phyloP scores from a whole-genome alignment of 305 asterid genomes.

The Withania somnifera region DNA sequence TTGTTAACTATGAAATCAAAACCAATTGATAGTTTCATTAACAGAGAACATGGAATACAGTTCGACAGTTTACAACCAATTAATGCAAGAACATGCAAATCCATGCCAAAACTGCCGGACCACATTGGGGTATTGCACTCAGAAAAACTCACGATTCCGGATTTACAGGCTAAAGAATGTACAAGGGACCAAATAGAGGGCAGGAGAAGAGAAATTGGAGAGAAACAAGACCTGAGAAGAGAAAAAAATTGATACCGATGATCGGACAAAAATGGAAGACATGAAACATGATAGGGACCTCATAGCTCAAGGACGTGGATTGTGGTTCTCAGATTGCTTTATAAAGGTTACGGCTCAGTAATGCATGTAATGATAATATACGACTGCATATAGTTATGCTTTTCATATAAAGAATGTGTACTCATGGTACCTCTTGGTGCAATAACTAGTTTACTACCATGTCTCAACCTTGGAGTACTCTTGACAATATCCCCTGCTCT shows the following conservation, averaged over 20 bases:
- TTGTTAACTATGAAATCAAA: neutral
- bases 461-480: conserved; percentile 37
- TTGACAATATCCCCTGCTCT: conserved; percentile 56
- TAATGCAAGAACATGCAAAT: neutral
- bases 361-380: neutral
- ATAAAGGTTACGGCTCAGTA: neutral
- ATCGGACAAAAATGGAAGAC: neutral
- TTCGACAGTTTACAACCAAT: neutral
- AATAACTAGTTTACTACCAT: neutral
- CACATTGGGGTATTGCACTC: neutral
- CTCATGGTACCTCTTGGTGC: neutral
- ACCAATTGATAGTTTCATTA: neutral
- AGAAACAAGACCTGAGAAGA: neutral
- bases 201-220: neutral
- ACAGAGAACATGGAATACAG: neutral
- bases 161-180: neutral
- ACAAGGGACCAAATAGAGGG: neutral
- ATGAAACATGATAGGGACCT: neutral
- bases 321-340: neutral
- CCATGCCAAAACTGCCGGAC: neutral
- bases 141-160: neutral
- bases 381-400: neutral
- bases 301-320: neutral
- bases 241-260: neutral
- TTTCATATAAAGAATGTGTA: neutral